Evolutionary conservation across 768 basidiomycete species (phyloP).

Genomic region (Coprinopsis sp.): DNA sequence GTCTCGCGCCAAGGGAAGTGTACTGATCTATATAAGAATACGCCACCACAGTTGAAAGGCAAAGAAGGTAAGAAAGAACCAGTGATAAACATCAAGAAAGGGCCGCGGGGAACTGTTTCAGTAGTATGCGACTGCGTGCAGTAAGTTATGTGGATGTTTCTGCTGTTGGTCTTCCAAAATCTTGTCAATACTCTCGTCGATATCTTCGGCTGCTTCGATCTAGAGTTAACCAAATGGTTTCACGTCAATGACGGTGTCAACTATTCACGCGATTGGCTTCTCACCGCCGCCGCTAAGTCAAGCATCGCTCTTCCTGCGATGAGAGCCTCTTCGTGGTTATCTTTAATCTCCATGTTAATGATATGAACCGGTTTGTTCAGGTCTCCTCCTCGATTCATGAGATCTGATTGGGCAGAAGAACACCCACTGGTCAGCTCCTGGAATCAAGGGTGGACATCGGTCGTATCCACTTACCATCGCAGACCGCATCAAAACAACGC

Average conservation of each 20-base stretch:
- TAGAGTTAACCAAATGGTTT: constrained; percentile 24
- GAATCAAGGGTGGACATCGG: not conserved
- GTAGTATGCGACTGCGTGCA: constrained; percentile 92
- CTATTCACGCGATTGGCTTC: constrained; percentile 24
- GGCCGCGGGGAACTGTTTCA: no score
- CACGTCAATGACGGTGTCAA: constrained; percentile 7
- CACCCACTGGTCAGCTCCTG: not conserved
- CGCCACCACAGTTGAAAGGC: no score
- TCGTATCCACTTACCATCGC: constrained; percentile 70
- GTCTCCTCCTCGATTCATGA: constrained; percentile 84
- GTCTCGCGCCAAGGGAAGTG: no score
- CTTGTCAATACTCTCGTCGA: constrained; percentile 87
- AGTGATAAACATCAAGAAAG: no score
- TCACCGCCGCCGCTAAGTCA: constrained; percentile 83
- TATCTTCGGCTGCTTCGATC: constrained; percentile 83
- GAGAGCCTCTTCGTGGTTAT: constrained; percentile 97
- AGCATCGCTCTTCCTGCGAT: constrained; percentile 95
- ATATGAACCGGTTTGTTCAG: constrained; percentile 92
- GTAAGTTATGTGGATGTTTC: constrained; percentile 84
- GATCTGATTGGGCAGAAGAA: constrained; percentile 44
- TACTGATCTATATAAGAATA: no score
- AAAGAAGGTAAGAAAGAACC: no score
- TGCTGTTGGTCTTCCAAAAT: constrained; percentile 85
- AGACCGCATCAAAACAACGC: constrained; percentile 96
- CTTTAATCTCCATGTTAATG: constrained; percentile 97